Percentiles rank a stretch among this genome's conserved stretches.
phyloP scores from a whole-genome alignment of 1,284 basidiomycete genomes.

The Sporisorium scitamineum region DNA sequence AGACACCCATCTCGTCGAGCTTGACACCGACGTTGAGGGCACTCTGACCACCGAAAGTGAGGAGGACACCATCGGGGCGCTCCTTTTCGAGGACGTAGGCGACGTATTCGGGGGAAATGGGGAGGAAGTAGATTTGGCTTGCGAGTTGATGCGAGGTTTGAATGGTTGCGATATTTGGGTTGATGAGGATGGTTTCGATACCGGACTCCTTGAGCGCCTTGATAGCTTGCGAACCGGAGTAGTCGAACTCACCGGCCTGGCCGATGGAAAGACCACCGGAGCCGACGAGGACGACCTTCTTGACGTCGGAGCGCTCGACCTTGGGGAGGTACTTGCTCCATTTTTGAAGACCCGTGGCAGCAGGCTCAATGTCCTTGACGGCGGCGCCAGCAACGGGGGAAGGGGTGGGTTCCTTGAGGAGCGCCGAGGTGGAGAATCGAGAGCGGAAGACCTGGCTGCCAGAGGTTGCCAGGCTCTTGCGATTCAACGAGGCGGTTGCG shows the following conservation, averaged over 20 bases:
- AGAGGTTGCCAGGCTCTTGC: conserved; percentile 31
- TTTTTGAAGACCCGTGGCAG: conserved; percentile 59
- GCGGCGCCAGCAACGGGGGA: conserved; percentile 46
- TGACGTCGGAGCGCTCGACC: conserved; percentile 77
- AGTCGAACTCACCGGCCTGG: conserved; percentile 99
- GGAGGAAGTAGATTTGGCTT: conserved; percentile 96
- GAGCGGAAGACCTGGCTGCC: conserved; percentile 44
- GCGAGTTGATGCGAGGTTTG: conserved; percentile 87
- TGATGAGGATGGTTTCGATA: conserved; percentile 85
- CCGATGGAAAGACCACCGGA: conserved; percentile 96
- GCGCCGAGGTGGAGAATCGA: conserved; percentile 45
- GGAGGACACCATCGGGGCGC: conserved; percentile 93
- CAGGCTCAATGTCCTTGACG: conserved; percentile 55
- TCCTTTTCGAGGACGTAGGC: conserved; percentile 99
- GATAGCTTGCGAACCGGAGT: conserved; percentile 97
- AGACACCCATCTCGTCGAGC: conserved; percentile 95
- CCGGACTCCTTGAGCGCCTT: conserved; percentile 97
- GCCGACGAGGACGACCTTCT: conserved; percentile 95
- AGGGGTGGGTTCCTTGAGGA: conserved; percentile 45
- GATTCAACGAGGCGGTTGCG: conserved; percentile 26
- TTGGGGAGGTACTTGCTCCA: conserved; percentile 65
- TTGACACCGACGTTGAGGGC: conserved; percentile 98
- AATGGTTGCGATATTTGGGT: conserved; percentile 69
- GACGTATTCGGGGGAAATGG: conserved; percentile 96
- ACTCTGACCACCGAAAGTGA: conserved; percentile 98